Percentiles rank a stretch among this genome's conserved stretches.
Conservation (phyloP, 2,329 filamentous ascomycete genomes). For the Nemania sp. region DNA sequence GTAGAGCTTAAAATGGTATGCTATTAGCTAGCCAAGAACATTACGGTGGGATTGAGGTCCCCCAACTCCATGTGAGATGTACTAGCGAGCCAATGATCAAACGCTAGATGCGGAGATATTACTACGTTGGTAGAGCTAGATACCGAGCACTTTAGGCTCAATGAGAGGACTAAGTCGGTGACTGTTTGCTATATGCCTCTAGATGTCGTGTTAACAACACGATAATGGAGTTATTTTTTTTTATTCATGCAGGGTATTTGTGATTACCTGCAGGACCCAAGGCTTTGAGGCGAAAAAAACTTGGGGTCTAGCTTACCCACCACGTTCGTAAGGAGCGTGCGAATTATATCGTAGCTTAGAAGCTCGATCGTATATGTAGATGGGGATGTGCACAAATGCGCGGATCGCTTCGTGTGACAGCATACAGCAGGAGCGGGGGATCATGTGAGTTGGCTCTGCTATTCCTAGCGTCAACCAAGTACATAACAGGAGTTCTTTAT, state of each 20-base stretch:
- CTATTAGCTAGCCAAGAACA: constrained; percentile 18
- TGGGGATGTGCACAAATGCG: not conserved
- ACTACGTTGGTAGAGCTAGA: constrained; percentile 31
- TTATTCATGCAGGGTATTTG: constrained; percentile 23
- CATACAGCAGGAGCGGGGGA: not conserved
- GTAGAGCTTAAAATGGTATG: not conserved
- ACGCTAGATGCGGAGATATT: constrained; percentile 43
- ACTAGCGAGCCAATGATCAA: constrained; percentile 40
- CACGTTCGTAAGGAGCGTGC: constrained; percentile 4
- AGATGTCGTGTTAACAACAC: not conserved
- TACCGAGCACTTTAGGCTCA: constrained; percentile 48
- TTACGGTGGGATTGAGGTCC: constrained; percentile 2
- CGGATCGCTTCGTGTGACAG: not conserved
- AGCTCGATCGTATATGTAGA: not conserved
- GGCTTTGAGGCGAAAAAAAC: constrained; percentile 24
- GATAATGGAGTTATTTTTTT: not conserved
- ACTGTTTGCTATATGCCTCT: constrained; percentile 5
- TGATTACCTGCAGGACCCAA: constrained; percentile 24
- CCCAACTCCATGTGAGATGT: constrained; percentile 15
- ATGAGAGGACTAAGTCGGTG: constrained; percentile 43
- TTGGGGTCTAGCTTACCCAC: not conserved
- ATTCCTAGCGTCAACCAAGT: not conserved
- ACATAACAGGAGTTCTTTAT: not conserved
- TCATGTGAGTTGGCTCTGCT: not conserved
- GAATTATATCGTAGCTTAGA: not conserved